phyloP scores from a whole-genome alignment of 306 rosid species.

The Gastrolobium bilobum region DNA sequence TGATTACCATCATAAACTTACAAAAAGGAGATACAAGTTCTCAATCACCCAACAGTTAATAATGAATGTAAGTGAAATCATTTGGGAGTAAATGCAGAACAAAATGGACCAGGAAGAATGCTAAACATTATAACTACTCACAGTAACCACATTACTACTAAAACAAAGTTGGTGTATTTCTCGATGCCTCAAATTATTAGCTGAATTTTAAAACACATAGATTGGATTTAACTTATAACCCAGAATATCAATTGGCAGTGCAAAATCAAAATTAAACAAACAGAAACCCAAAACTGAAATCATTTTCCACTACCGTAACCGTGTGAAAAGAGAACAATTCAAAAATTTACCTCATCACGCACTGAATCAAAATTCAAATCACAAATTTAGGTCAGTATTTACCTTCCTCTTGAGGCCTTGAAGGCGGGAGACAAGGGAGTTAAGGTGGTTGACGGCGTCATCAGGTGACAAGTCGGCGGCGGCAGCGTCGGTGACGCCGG shows the following conservation, averaged over 20 bases:
- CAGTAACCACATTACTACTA: constrained; percentile 32
- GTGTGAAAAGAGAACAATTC: not conserved
- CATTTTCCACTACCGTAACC: not conserved
- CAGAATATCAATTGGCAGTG: constrained; percentile 20
- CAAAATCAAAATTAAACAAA: constrained; percentile 28
- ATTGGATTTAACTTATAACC: constrained; percentile 3
- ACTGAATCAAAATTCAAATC: constrained; percentile 16
- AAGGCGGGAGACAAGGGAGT: constrained; percentile 82
- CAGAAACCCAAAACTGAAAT: constrained; percentile 2
- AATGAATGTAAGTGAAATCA: constrained; percentile 2
- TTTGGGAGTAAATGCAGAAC: not conserved
- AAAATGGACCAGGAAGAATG: constrained; percentile 10
- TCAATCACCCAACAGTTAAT: not conserved
- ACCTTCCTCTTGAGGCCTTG: constrained; percentile 96
- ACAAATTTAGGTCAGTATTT: constrained; percentile 43
- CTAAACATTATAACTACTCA: constrained; percentile 4
- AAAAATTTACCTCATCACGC: not conserved
- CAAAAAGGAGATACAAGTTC: not conserved
- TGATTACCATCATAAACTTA: constrained; percentile 14
- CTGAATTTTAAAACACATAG: not conserved
- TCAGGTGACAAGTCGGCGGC: constrained; percentile 59
- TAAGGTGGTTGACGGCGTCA: constrained; percentile 81
- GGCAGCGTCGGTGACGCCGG: constrained; percentile 69
- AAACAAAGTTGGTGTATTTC: not conserved
- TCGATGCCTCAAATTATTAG: constrained; percentile 22